Conservation (phyloP, 129 eudicot genomes). For the Oenanthe sinensis region DNA sequence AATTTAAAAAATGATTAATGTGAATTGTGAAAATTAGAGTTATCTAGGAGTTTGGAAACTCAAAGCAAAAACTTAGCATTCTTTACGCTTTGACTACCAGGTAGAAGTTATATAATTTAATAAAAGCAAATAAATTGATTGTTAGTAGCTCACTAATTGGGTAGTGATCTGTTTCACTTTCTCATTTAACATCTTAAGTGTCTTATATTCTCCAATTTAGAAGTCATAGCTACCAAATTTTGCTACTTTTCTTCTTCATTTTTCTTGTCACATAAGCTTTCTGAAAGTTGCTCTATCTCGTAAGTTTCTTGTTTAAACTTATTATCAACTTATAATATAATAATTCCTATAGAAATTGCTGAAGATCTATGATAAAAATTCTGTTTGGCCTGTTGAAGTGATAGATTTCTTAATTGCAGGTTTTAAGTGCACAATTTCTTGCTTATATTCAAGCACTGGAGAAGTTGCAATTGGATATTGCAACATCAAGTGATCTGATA, state of each 20-base stretch:
- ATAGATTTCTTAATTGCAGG: conserved; percentile 28
- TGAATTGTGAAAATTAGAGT: neutral
- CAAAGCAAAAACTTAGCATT: neutral
- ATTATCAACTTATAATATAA: neutral
- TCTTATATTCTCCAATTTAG: neutral
- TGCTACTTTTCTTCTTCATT: neutral
- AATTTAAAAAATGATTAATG: neutral
- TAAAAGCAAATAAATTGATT: neutral
- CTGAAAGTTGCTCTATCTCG: neutral
- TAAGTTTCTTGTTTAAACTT: neutral
- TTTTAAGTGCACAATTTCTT: conserved; percentile 89
- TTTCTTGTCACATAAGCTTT: neutral
- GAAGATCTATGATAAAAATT: neutral
- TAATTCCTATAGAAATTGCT: neutral
- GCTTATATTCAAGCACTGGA: conserved; percentile 94
- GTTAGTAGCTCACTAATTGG: neutral
- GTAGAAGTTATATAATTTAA: neutral
- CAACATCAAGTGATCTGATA: conserved; percentile 86
- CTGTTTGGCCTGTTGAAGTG: neutral
- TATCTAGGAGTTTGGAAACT: neutral
- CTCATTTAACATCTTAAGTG: neutral
- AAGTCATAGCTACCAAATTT: neutral
- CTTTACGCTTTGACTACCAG: neutral
- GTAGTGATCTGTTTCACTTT: neutral
- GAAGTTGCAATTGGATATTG: conserved; percentile 82